Base-by-base conservation (phyloP, 1,284 basidiomycete genomes). In the Stereum hirsutum region DNA sequence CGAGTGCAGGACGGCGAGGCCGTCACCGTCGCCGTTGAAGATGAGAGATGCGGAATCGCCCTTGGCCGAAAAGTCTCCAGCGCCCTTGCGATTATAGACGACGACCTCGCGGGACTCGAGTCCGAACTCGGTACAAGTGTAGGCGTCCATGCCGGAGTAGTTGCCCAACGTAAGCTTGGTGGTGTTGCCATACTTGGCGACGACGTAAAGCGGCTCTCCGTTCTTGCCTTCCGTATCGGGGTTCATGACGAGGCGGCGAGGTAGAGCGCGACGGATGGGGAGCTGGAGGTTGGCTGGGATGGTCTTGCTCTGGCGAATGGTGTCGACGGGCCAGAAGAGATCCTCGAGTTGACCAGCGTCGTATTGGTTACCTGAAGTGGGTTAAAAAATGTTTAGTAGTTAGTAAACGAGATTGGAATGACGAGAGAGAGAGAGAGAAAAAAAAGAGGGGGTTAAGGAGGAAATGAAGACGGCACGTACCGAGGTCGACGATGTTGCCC, bases 401-500 rank as follows among this genome's bases (percentile, higher is more conserved):
- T 47, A 44, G 59, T 44, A 55, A 54, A 53, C 33, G 47, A 63
- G 53, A 38, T 46, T 52, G 49, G 50, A 51, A 48, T 41, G 30
- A 20, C n/a, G n/a, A n/a, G n/a, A n/a, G n/a, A n/a, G n/a, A n/a
- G n/a, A n/a, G n/a, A n/a, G n/a, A n/a, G n/a, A n/a, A n/a, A n/a
- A n/a, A n/a, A n/a, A n/a, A n/a, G n/a, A n/a, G n/a, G n/a, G n/a
- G n/a, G n/a, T n/a, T n/a, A n/a, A 20, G 44, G 39, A 39, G 44
- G 20, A 49, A 33, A 34, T 15, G 33, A 19, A 34, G n/a, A 34
- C 33, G 33, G 15, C 15, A 34, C 33, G 33, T 51, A 43, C 43
- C 21, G 2, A 68, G 49, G 46, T 66, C 55, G 11, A 70, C 55
- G 27, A 64, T 50, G 30, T 66, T 71, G n/a, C 66, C 66, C 43